Percentiles rank a stretch among this genome's conserved stretches.
These are phyloP conservation scores for Hypoxylon sp. DNA, from an alignment of 2,329 filamentous ascomycete genomes.

Conservation along the genomic window DNA sequence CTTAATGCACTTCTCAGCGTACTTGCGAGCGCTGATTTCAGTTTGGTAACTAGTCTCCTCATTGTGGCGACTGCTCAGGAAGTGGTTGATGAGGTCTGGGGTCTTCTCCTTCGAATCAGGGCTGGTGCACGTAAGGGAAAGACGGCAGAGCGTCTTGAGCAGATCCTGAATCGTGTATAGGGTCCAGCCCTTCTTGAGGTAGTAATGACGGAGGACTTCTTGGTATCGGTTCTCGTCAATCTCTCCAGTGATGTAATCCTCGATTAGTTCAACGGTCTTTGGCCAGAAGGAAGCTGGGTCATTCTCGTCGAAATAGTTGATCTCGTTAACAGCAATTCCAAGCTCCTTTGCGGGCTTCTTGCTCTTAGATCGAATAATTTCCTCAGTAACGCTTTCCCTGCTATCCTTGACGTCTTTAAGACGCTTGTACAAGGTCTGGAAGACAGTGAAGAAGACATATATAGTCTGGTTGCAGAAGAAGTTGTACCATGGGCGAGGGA, in stretches of 20 bases:
- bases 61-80: slow-evolving; percentile 83
- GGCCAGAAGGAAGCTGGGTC: slow-evolving; percentile 81
- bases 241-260: slow-evolving; percentile 87
- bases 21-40: slow-evolving; percentile 91
- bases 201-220: slow-evolving; percentile 91
- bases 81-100: slow-evolving; percentile 88
- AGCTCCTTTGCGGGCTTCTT: slow-evolving; percentile 87
- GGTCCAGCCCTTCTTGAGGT: slow-evolving; percentile 91
- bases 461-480: slow-evolving; percentile 93
- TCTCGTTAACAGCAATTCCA: slow-evolving; percentile 83
- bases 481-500: slow-evolving; percentile 85
- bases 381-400: slow-evolving; percentile 78
- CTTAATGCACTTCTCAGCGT: slow-evolving; percentile 92
- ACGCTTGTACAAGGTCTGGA: slow-evolving; percentile 90
- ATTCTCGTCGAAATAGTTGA: slow-evolving; percentile 82
- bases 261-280: slow-evolving; percentile 86
- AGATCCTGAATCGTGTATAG: slow-evolving; percentile 94
- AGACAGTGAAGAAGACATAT: slow-evolving; percentile 94
- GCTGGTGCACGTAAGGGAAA: slow-evolving; percentile 86
- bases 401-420: slow-evolving; percentile 87
- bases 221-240: slow-evolving; percentile 88
- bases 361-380: slow-evolving; percentile 80
- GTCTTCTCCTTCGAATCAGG: slow-evolving; percentile 94
- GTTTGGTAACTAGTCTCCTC: slow-evolving; percentile 91
- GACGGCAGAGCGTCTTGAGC: slow-evolving; percentile 83